Evolutionary conservation across 352 stramenopile genomes (phyloP).

Genomic region (Globisporangium cystogenes): DNA sequence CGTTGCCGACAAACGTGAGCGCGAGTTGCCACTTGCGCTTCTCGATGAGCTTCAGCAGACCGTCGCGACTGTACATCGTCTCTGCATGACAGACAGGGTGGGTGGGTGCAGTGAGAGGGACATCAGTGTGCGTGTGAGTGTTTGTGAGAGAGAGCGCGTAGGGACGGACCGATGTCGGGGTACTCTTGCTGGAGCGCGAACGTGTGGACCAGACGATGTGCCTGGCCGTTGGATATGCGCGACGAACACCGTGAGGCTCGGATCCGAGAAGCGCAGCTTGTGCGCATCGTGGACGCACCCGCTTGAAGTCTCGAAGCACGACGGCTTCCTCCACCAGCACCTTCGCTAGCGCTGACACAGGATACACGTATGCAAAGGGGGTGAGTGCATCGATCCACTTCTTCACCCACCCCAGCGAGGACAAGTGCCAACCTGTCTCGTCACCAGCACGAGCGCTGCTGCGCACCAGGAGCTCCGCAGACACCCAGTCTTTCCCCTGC

Average conservation of each 20-base stretch:
- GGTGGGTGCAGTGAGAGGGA: too few species aligned
- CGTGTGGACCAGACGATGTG: constrained; percentile 49
- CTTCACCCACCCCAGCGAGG: too few species aligned
- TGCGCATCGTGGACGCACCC: constrained; percentile 17
- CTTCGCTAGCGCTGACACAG: constrained; percentile 18
- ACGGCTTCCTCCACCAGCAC: constrained; percentile 50
- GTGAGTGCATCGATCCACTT: too few species aligned
- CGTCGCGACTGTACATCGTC: constrained; percentile 56
- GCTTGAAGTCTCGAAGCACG: constrained; percentile 47
- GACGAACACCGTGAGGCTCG: too few species aligned
- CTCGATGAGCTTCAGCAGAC: constrained; percentile 50
- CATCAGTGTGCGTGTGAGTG: too few species aligned
- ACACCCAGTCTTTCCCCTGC: constrained; percentile 52
- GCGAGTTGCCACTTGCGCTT: constrained; percentile 58
- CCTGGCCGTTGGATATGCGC: constrained; percentile 25
- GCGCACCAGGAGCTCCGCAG: constrained; percentile 39
- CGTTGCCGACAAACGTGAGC: constrained; percentile 53
- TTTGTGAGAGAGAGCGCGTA: too few species aligned
- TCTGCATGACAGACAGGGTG: too few species aligned
- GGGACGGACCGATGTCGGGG: constrained; percentile 58
- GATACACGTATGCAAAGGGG: not conserved
- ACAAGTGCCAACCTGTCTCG: not conserved
- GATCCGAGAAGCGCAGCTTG: too few species aligned
- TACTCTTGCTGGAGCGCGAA: constrained; percentile 44
- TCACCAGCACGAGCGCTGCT: constrained; percentile 12